Conservation (phyloP, 257 asterid species). For the Leptodermis oblonga region DNA sequence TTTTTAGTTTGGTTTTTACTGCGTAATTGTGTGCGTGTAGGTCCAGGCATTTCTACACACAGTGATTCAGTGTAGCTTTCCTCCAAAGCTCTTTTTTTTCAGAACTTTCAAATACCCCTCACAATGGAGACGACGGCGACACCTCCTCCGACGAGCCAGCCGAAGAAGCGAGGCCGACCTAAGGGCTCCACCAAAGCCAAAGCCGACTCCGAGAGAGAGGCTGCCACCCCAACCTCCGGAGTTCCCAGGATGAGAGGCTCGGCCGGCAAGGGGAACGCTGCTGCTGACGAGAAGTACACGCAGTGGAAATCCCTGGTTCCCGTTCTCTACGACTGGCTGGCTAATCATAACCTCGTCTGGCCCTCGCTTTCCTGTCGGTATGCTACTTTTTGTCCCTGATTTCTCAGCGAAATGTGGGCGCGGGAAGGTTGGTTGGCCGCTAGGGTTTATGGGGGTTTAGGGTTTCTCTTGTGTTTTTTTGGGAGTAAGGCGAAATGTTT, state of each 20-base stretch:
- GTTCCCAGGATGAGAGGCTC: constrained; percentile 41
- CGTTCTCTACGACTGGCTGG: constrained; percentile 55
- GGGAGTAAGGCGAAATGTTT: background rate
- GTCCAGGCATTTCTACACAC: constrained; percentile 5
- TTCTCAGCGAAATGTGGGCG: background rate
- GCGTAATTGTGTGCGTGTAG: constrained; percentile 4
- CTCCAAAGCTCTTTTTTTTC: background rate
- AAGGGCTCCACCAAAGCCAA: constrained; percentile 82
- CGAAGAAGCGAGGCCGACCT: constrained; percentile 89
- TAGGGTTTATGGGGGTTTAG: constrained; percentile 23
- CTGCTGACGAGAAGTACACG: constrained; percentile 65
- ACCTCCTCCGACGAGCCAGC: constrained; percentile 58
- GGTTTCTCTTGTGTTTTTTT: background rate
- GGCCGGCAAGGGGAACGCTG: constrained; percentile 37
- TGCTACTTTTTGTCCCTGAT: background rate
- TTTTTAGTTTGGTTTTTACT: background rate
- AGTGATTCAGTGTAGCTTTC: background rate
- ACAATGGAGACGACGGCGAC: constrained; percentile 33
- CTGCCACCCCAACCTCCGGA: constrained; percentile 25
- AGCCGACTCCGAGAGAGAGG: constrained; percentile 50
- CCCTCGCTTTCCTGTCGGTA: constrained; percentile 55
- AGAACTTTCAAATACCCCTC: constrained; percentile 2
- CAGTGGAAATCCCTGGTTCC: constrained; percentile 94
- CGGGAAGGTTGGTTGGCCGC: background rate
- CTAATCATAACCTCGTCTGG: constrained; percentile 52